These are phyloP conservation scores for Cystobasidium sp. DNA, from an alignment of 1,284 basidiomycete species.

Conservation along the genomic window DNA sequence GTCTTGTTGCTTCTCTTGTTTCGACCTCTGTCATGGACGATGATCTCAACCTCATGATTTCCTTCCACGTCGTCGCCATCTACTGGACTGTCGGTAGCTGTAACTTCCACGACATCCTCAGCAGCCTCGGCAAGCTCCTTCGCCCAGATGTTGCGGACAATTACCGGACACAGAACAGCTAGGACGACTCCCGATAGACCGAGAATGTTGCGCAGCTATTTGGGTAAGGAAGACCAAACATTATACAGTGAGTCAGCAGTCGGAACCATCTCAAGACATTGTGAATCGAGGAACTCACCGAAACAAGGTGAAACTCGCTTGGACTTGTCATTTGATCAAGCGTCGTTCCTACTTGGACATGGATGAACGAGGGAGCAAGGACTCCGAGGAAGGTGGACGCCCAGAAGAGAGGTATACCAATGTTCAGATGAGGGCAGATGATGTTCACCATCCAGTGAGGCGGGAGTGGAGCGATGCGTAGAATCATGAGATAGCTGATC, in stretches of 20 bases:
- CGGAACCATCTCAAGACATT: not conserved
- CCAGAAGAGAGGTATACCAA: constrained; percentile 85
- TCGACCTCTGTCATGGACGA: not conserved
- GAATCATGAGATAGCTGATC: constrained; percentile 85
- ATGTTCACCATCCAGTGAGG: constrained; percentile 98
- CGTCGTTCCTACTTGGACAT: constrained; percentile 86
- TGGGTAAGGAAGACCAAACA: not conserved
- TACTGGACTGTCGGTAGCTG: not conserved
- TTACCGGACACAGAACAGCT: constrained; percentile 89
- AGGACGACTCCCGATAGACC: constrained; percentile 79
- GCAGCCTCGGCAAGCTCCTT: constrained; percentile 50
- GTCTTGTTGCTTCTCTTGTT: not conserved
- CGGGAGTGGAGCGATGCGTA: constrained; percentile 82
- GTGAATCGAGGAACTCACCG: constrained; percentile 59
- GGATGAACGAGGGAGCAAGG: constrained; percentile 88
- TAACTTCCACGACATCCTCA: not conserved
- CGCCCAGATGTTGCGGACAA: constrained; percentile 59
- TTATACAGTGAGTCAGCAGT: not conserved
- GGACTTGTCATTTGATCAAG: constrained; percentile 93
- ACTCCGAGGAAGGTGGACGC: constrained; percentile 86
- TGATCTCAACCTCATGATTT: not conserved
- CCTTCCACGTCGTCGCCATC: not conserved
- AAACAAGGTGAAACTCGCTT: constrained; percentile 89
- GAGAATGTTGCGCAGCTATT: constrained; percentile 70
- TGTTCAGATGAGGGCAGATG: constrained; percentile 89